Conservation (phyloP, 345 rosid genomes). For the Excoecaria agallocha region DNA sequence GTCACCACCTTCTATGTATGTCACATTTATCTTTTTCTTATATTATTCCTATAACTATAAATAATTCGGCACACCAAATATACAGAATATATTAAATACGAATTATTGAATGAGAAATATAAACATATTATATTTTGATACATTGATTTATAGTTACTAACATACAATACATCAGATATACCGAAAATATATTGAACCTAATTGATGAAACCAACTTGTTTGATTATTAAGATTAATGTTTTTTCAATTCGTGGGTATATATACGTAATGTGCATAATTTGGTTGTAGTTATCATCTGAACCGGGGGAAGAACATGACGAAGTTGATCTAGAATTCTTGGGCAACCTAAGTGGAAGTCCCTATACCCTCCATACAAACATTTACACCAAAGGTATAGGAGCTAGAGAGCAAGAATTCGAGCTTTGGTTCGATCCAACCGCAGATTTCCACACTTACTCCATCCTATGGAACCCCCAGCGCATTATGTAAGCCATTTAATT, state of each 20-base stretch:
- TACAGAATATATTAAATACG: too few relatives aligned
- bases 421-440: constrained; percentile 23
- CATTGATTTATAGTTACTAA: too few relatives aligned
- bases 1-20: constrained; percentile 20
- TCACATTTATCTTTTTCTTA: too few relatives aligned
- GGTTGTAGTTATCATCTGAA: constrained; percentile 9
- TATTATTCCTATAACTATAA: too few relatives aligned
- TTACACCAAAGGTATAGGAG: constrained; percentile 10
- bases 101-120: too few relatives aligned
- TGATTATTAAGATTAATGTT: too few relatives aligned
- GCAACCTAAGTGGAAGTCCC: constrained; percentile 10
- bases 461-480: constrained; percentile 17
- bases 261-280: background rate
- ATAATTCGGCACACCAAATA: too few relatives aligned
- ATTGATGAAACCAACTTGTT: too few relatives aligned
- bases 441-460: constrained; percentile 9
- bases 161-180: too few relatives aligned
- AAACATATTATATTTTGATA: too few relatives aligned
- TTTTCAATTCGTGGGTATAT: background rate
- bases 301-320: constrained; percentile 6
- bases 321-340: constrained; percentile 19
- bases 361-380: constrained; percentile 16
- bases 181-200: too few relatives aligned
- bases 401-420: constrained; percentile 10
- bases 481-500: constrained; percentile 11